Evolutionary conservation across 352 stramenopile genomes (phyloP), one percentile per base, ranked within the genome.

Genomic region (Pythium periplocum): DNA sequence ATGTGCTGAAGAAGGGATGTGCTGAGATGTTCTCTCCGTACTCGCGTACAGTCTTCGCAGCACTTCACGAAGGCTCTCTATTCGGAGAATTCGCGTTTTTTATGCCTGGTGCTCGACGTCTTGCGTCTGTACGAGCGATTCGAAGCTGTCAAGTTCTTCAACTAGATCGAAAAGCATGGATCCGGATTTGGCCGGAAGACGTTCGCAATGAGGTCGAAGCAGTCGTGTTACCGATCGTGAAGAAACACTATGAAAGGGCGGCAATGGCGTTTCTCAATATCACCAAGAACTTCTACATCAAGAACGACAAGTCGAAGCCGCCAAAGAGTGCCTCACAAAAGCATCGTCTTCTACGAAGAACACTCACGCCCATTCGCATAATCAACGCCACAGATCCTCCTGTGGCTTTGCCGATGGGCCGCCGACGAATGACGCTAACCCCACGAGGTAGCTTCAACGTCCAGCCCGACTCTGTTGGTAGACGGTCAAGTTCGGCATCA

Each of bases 21-120:
- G 79, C 64, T 1, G 79, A 90, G 48, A 46, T 79, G 2, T 82
- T 71, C 34, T 58, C 65, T 0, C 64, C 75, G 0, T 44, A 57
- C 6, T 72, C 73, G 3, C 57, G 63, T 7, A 59, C 81, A 6
- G 67, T 81, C 2, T 87, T 73, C 39, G 62, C 57, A 0, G 52
- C 67, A 32, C 50, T 76, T 1, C 43, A 58, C 0, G 45, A 5
- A 2, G 77, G 73, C 1, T 48, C 55, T 34, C 47, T 88, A 0
- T 88, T 90, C 48, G 79, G 77, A 2, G 75, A 88, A 45, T 82
- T 82, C 35, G 53, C 64, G 4, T 88, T 90, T 49, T 88, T 90
- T 36, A 53, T 87, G 1, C 71, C 63, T 7, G 66, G 71, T 2
- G 58, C 71, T 1, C 69, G 65, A 26, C 74, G 68, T 0, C 59